Base-by-base conservation (phyloP, 495 filamentous ascomycete species). In the Lineolata rhizophorae region DNA sequence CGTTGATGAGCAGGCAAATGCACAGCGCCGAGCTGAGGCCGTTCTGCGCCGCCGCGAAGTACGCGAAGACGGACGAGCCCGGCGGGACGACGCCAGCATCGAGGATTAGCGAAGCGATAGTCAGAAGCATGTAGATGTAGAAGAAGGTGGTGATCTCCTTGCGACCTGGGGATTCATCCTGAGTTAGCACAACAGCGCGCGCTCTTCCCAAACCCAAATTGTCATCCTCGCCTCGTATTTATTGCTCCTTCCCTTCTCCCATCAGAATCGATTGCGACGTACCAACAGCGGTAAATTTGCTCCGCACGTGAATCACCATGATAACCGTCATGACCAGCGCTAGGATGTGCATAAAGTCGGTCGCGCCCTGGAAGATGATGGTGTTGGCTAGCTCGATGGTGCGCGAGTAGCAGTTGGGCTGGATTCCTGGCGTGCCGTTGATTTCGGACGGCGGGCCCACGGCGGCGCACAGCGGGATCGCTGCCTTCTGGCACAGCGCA, bases 281-380 rank as follows among this genome's bases (percentile, higher is more conserved):
- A 93, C 85, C 87, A 48, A 99, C 85, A 43, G 87, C 87, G 10
- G 87, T 99, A 51, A 99, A 99, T 52, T 99, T 99, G 36, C 77
- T 82, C 43, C 87, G 65, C 37, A 99, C 78, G 49, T 99, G 87
- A 35, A 99, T 51, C 26, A 95, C 78, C 87, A 99, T 99, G 44
- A 91, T 77, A 5, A 79, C 73, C 4, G 80, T 87, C 85, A 95
- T 95, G 37, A 64, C 60, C 27, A 99, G 57, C 3, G 90, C 81
- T 31, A 80, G 62, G 40, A 99, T 94, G 51, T 99, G 85, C 55
- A 85, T 72, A 49, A 87, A 87, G 31, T 73, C 77, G 13, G 81
- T 70, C 10, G 83, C 87, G 49, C 77, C 80, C 54, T 95, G 70
- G 50, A 99, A 99, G 43, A 99, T 95, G 54, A 94, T 79, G 6